Conservation (phyloP, 2,329 filamentous ascomycete species). For the Ophiostoma ips region DNA sequence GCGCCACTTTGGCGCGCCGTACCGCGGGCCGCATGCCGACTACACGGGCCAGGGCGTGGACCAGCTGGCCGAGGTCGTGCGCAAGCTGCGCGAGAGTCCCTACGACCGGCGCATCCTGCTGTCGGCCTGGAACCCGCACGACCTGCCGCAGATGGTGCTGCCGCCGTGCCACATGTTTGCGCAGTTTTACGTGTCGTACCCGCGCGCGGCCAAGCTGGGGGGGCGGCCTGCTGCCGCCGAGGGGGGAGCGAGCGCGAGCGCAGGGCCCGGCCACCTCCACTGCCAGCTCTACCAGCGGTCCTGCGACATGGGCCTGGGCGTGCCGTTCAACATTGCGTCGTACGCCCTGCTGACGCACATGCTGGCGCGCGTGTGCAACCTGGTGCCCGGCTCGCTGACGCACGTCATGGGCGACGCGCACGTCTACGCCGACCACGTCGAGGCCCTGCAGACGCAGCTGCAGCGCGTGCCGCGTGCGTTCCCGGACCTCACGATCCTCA, state of each 20-base stretch:
- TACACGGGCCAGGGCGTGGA: slow-evolving; percentile 85
- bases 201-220: slow-evolving; percentile 19
- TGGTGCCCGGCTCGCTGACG: slow-evolving; percentile 75
- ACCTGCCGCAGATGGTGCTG: slow-evolving; percentile 76
- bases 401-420: slow-evolving; percentile 99
- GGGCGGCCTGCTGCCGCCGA: neutral
- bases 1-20: slow-evolving; percentile 93
- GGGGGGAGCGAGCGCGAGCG: neutral
- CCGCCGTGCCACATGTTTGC: slow-evolving; percentile 97
- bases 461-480: slow-evolving; percentile 69
- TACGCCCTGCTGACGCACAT: slow-evolving; percentile 94
- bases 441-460: slow-evolving; percentile 70
- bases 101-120: slow-evolving; percentile 86
- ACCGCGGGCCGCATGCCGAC: slow-evolving; percentile 63
- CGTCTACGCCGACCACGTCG: slow-evolving; percentile 84
- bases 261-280: slow-evolving; percentile 46
- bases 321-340: slow-evolving; percentile 94
- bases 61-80: slow-evolving; percentile 79
- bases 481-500: slow-evolving; percentile 60
- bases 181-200: slow-evolving; percentile 83
- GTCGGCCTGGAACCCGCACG: slow-evolving; percentile 84
- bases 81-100: slow-evolving; percentile 69
- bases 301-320: slow-evolving; percentile 93
- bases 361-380: slow-evolving; percentile 72
- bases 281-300: slow-evolving; percentile 87